These are phyloP conservation scores for Psophocarpus tetragonolobus DNA, from an alignment of 306 rosid species.

Conservation along the genomic window DNA sequence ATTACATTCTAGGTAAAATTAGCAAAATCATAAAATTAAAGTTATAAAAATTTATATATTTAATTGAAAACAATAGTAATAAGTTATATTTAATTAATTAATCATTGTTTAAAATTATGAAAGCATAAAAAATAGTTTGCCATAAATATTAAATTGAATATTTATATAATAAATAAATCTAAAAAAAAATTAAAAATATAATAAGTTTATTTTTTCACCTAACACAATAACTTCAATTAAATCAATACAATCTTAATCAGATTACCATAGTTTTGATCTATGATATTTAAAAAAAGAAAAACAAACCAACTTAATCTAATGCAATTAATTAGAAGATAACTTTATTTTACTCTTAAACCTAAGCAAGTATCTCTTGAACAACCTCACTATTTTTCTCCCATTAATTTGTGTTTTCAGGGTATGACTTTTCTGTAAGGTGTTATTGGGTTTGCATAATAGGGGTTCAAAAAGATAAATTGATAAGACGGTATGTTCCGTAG, in stretches of 20 bases:
- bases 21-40: not conserved
- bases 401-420: not conserved
- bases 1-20: not conserved
- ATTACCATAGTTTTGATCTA: not conserved
- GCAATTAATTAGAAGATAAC: too few species aligned
- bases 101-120: not conserved
- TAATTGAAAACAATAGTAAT: not conserved
- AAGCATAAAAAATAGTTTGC: not conserved
- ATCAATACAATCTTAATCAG: not conserved
- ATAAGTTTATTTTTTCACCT: not conserved
- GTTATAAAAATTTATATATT: not conserved
- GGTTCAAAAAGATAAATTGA: too few species aligned
- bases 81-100: not conserved
- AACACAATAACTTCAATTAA: not conserved
- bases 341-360: not conserved
- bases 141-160: not conserved
- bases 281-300: not conserved
- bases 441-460: not conserved
- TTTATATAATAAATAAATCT: not conserved
- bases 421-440: not conserved
- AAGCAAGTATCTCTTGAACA: not conserved
- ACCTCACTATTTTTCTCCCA: not conserved
- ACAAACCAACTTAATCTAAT: not conserved
- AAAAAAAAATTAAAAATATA: not conserved
- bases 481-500: too few species aligned